These are phyloP conservation scores for Carex arenaria DNA, from an alignment of 202 grass and related monocot genomes.

Conservation along the genomic window DNA sequence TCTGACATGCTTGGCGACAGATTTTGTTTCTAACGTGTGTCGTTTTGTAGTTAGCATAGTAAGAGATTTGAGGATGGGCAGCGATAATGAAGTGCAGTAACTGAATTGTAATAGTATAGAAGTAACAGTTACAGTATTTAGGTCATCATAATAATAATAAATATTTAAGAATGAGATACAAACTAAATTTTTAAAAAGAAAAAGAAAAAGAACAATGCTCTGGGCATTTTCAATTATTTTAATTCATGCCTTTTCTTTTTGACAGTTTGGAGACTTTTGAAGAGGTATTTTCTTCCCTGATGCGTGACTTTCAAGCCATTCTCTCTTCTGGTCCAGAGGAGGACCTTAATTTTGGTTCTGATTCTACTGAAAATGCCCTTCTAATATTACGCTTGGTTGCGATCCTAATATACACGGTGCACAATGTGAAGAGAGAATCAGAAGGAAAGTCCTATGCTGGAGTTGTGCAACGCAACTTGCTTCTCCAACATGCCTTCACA, in stretches of 20 bases:
- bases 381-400: slow-evolving; percentile 42
- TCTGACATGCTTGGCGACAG: neutral
- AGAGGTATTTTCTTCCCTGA: slow-evolving; percentile 42
- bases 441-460: slow-evolving; percentile 62
- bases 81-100: neutral
- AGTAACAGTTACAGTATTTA: neutral
- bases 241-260: slow-evolving; percentile 6
- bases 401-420: slow-evolving; percentile 65
- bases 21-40: neutral
- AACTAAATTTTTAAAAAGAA: neutral
- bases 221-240: neutral
- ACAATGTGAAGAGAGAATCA: slow-evolving; percentile 53
- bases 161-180: neutral
- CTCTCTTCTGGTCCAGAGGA: slow-evolving; percentile 66
- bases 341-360: slow-evolving; percentile 54
- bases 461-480: slow-evolving; percentile 56
- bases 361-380: slow-evolving; percentile 58
- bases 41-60: neutral
- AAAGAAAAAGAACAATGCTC: neutral
- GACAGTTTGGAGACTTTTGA: slow-evolving; percentile 72
- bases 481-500: slow-evolving; percentile 63
- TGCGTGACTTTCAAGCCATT: slow-evolving; percentile 44
- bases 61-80: neutral
- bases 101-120: neutral
- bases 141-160: neutral